Conservation (phyloP, 108 stramenopile genomes). For the Pseudonitzschia multistriata region DNA sequence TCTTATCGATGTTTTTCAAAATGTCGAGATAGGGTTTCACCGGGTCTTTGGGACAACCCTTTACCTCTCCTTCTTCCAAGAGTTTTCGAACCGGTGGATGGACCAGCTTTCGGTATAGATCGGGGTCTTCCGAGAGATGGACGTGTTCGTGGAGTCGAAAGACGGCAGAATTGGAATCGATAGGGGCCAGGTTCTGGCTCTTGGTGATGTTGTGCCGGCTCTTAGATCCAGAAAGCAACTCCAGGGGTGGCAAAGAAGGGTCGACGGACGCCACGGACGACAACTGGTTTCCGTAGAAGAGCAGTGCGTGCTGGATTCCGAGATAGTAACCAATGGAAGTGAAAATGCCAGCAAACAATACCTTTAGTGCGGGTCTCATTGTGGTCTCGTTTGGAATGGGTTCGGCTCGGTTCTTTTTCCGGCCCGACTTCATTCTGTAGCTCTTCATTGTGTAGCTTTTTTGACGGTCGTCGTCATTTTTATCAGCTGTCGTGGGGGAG, state of each 20-base stretch:
- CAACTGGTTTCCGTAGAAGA: too few relatives aligned
- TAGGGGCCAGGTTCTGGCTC: not conserved
- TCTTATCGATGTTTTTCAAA: not conserved
- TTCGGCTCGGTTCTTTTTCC: not conserved
- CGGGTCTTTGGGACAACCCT: not conserved
- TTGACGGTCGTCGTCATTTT: too few relatives aligned
- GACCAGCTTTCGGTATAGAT: not conserved
- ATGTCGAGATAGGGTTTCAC: constrained; percentile 10
- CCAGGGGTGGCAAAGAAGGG: not conserved
- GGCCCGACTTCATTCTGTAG: too few relatives aligned
- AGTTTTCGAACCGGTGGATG: not conserved
- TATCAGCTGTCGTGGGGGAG: too few relatives aligned
- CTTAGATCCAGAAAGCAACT: not conserved
- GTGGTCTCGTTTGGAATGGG: not conserved
- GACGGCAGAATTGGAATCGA: not conserved
- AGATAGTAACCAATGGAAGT: not conserved
- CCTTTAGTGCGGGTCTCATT: not conserved
- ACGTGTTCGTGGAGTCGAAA: not conserved
- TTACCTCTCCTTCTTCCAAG: not conserved
- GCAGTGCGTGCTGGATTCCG: not conserved
- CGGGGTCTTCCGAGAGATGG: constrained; percentile 1
- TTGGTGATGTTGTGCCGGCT: not conserved
- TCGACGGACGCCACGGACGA: not conserved
- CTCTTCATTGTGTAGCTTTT: too few relatives aligned
- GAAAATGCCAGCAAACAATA: not conserved